Evolutionary conservation across 2,329 filamentous ascomycete species (phyloP), one percentile per base, ranked within the genome.

Genomic region (Colletotrichum sp.): DNA sequence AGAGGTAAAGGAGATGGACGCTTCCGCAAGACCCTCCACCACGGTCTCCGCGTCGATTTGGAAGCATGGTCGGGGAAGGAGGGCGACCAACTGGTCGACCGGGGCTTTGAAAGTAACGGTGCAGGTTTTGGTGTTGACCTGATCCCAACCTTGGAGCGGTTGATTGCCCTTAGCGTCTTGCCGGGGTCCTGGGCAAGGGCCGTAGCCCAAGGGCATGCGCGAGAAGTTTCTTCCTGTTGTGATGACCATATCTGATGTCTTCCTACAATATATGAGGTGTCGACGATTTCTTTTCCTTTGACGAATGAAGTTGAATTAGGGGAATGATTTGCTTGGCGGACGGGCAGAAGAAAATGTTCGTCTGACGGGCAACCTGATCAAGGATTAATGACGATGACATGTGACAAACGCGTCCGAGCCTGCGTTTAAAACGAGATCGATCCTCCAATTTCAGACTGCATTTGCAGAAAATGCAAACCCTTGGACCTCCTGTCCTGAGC

Each of bases 61-160:
- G 73, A 88, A 86, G 78, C 86, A 83, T 78, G 88, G 86, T 81
- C 86, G 83, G 71, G 89, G 86, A 82, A 91, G 89, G 67, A 93
- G 88, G 79, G 93, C 91, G 83, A 93, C 92, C 85, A 70, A 28
- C 36, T 70, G 67, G 9, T 34, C 55, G 6, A 52, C 36, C 4
- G 67, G 67, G 6, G 67, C 67, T 16, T 34, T 43, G 36, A 70
- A 63, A 21, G 67, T 70, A 26, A 70, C 21, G 6, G 57, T 70
- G 3, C 34, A 32, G 12, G 67, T 70, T 28, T 70, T 70, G 26
- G 34, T 55, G 55, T 52, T 30, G 13, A 70, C 67, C 15, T 63
- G 55, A 18, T 70, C 57, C 67, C 67, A 70, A n/a, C 67, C 67
- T 26, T 24, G n/a, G 18, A 48, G 67, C 7, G 67, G 67, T 28